Percentiles rank a stretch among this genome's conserved stretches.
phyloP scores from a whole-genome alignment of 163 green algal species.

The Volvox carteri region DNA sequence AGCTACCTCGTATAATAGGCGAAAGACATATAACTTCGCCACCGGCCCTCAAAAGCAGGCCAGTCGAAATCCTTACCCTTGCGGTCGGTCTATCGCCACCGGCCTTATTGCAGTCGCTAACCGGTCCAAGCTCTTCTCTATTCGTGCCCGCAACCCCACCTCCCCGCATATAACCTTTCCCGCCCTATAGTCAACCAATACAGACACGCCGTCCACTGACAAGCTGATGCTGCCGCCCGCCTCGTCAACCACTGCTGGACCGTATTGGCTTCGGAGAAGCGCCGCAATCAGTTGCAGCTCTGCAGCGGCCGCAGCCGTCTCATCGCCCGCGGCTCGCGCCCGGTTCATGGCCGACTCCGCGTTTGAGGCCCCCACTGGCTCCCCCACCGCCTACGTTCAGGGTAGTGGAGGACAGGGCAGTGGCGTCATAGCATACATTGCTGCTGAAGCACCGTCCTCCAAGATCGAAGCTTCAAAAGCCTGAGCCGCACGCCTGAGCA shows the following conservation, averaged over 20 bases:
- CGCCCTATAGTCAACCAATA: conserved; percentile 69
- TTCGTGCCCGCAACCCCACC: conserved; percentile 58
- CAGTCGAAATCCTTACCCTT: conserved; percentile 13
- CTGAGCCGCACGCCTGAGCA: too few species aligned
- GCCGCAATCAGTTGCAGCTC: conserved; percentile 78
- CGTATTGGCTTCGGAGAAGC: conserved; percentile 86
- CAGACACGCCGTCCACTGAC: conserved; percentile 63
- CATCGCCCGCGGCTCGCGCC: conserved; percentile 71
- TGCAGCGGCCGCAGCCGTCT: conserved; percentile 61
- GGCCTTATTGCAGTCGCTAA: conserved; percentile 63
- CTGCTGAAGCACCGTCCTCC: too few species aligned
- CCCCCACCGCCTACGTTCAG: conserved; percentile 63
- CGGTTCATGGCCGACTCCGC: conserved; percentile 71
- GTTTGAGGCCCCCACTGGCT: conserved; percentile 65
- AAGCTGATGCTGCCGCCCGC: conserved; percentile 50
- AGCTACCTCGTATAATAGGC: too few species aligned
- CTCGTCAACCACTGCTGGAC: conserved; percentile 70
- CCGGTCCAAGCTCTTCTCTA: conserved; percentile 56
- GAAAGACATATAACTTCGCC: too few species aligned
- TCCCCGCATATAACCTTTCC: conserved; percentile 78
- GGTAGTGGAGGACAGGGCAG: not conserved
- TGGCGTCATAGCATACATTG: too few species aligned
- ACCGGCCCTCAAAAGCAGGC: too few species aligned
- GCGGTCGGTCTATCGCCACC: conserved; percentile 29
- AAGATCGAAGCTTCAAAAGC: too few species aligned